Conservation (phyloP, 345 rosid species). For the Aquilaria sinensis region DNA sequence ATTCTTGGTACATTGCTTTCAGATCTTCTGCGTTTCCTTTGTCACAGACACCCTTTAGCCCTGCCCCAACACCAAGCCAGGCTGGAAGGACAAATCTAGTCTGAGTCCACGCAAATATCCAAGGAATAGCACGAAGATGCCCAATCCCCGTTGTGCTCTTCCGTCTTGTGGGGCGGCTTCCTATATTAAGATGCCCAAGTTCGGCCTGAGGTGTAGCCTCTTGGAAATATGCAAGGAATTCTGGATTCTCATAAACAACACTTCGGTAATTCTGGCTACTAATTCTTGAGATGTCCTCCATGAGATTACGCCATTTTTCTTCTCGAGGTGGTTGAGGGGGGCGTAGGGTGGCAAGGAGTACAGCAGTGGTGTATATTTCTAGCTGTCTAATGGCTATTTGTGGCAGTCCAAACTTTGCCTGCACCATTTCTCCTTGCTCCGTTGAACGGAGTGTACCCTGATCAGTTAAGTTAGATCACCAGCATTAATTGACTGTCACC, state of each 20-base stretch:
- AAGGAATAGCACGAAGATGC: conserved; percentile 95
- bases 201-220: conserved; percentile 99
- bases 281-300: conserved; percentile 91
- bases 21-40: conserved; percentile 72
- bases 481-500: conserved; percentile 4
- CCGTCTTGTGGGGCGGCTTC: conserved; percentile 90
- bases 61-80: conserved; percentile 97
- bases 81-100: conserved; percentile 98
- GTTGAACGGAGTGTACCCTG: conserved; percentile 95
- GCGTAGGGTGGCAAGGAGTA: conserved; percentile 75
- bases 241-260: conserved; percentile 88
- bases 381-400: conserved; percentile 88
- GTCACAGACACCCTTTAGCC: conserved; percentile 71
- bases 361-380: conserved; percentile 96
- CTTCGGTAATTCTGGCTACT: conserved; percentile 69
- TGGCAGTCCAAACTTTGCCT: conserved; percentile 95
- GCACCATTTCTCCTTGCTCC: conserved; percentile 99
- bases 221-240: conserved; percentile 82
- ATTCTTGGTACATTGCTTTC: conserved; percentile 81
- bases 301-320: conserved; percentile 83
- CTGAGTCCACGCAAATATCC: conserved; percentile 99
- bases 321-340: conserved; percentile 94
- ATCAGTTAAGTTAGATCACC: conserved; percentile 17
- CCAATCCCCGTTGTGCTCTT: conserved; percentile 88
- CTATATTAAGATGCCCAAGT: conserved; percentile 91